Conservation (phyloP, 2,329 filamentous ascomycete species). For the Colletotrichum scovillei region DNA sequence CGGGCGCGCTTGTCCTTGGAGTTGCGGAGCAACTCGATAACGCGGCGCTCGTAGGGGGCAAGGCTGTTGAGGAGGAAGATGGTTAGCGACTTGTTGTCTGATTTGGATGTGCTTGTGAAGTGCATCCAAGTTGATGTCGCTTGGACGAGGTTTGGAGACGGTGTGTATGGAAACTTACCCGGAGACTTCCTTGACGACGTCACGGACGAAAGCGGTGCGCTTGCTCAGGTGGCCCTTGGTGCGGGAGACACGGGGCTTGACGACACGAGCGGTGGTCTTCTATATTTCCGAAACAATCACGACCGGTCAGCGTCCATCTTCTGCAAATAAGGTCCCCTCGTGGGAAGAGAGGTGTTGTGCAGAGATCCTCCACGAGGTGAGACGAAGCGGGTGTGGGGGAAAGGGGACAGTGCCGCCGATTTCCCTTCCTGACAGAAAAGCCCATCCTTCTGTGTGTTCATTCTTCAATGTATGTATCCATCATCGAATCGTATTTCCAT, state of each 20-base stretch:
- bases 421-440: not conserved
- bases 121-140: not conserved
- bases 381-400: conserved; percentile 51
- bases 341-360: conserved; percentile 49
- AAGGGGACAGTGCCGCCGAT: not conserved
- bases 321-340: conserved; percentile 53
- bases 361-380: conserved; percentile 83
- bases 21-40: conserved; percentile 99
- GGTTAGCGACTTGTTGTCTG: conserved; percentile 42
- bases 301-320: conserved; percentile 73
- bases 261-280: conserved; percentile 85
- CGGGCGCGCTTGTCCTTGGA: conserved; percentile 99
- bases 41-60: conserved; percentile 96
- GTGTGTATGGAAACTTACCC: conserved; percentile 70
- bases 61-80: conserved; percentile 62
- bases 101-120: not conserved
- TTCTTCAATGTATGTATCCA: not conserved
- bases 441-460: not conserved
- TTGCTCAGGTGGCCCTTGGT: conserved; percentile 98
- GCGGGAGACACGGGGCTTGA: conserved; percentile 82
- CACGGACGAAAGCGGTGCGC: conserved; percentile 95
- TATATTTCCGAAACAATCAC: conserved; percentile 56
- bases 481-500: not conserved
- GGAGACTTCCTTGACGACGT: conserved; percentile 98
- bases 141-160: not conserved